A percentile compares a stretch with the other conserved stretches of the same genome.
Evolutionary conservation across 2,329 filamentous ascomycete genomes (phyloP).

Genomic region (Ceratocystis eucalypticola): DNA sequence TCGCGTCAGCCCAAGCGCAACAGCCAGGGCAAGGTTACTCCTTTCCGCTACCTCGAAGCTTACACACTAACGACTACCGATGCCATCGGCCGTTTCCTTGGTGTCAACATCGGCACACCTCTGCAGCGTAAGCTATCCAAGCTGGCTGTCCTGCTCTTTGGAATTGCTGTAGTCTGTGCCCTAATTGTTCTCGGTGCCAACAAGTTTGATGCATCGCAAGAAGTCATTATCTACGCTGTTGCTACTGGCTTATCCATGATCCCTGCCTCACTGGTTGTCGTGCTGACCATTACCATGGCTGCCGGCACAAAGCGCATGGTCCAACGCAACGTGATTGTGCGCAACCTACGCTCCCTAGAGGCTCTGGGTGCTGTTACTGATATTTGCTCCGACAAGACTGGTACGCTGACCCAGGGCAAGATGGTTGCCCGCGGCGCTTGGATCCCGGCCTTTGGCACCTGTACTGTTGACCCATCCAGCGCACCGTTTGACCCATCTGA

Average conservation of each 20-base stretch:
- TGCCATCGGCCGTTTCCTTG: constrained; percentile 49
- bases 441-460: constrained; percentile 44
- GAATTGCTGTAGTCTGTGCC: constrained; percentile 52
- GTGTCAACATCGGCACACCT: constrained; percentile 55
- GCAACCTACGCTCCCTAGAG: constrained; percentile 40
- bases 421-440: constrained; percentile 50
- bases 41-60: constrained; percentile 37
- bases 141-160: constrained; percentile 53
- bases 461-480: constrained; percentile 41
- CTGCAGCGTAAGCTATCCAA: constrained; percentile 55
- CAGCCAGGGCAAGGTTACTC: constrained; percentile 38
- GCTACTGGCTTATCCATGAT: constrained; percentile 38
- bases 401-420: constrained; percentile 48
- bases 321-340: constrained; percentile 39
- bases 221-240: constrained; percentile 46
- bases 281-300: constrained; percentile 48
- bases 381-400: constrained; percentile 43
- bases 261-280: constrained; percentile 35
- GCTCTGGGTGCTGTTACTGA: constrained; percentile 48
- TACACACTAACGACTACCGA: constrained; percentile 40
- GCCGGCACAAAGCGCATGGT: constrained; percentile 41
- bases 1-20: constrained; percentile 39
- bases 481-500: constrained; percentile 44
- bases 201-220: constrained; percentile 37
- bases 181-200: constrained; percentile 57